Conservation (phyloP, 176 grass and related monocot genomes). For the Tillandsia fasciculata region DNA sequence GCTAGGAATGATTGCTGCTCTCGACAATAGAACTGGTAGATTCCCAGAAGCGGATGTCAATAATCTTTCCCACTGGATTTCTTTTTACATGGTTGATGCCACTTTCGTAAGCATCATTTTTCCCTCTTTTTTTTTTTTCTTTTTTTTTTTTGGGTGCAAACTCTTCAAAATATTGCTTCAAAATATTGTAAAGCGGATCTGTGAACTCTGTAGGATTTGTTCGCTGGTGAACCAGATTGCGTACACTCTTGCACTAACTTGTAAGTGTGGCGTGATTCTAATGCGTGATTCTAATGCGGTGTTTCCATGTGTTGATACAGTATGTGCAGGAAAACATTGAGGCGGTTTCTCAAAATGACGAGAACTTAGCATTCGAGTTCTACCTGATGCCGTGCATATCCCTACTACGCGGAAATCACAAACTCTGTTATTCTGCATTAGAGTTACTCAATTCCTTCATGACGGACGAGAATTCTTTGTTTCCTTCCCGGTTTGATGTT, state of each 20-base stretch:
- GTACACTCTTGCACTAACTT: conserved; percentile 4
- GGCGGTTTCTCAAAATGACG: conserved; percentile 34
- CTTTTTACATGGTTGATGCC: conserved; percentile 55
- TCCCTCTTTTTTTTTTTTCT: conserved; percentile 10
- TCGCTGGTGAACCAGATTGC: neutral
- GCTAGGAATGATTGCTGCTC: conserved; percentile 57
- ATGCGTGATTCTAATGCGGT: conserved; percentile 4
- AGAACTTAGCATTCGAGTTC: conserved; percentile 43
- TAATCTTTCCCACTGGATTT: conserved; percentile 38
- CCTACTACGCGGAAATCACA: conserved; percentile 43
- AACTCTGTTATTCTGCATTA: neutral
- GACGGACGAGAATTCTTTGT: neutral
- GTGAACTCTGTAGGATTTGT: neutral
- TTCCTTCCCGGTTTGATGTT: neutral
- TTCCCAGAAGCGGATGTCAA: conserved; percentile 40
- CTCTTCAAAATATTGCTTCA: conserved; percentile 3
- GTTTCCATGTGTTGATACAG: conserved; percentile 37
- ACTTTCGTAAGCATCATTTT: conserved; percentile 49
- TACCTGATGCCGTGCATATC: conserved; percentile 52
- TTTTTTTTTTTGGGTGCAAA: too few species aligned
- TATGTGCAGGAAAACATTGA: conserved; percentile 52
- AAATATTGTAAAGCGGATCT: neutral
- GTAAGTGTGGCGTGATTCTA: conserved; percentile 14
- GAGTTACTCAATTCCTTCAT: neutral
- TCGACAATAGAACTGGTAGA: conserved; percentile 53